Evolutionary conservation across 2,329 filamentous ascomycete species (phyloP).

Genomic region (Trichocomaceae sp.): DNA sequence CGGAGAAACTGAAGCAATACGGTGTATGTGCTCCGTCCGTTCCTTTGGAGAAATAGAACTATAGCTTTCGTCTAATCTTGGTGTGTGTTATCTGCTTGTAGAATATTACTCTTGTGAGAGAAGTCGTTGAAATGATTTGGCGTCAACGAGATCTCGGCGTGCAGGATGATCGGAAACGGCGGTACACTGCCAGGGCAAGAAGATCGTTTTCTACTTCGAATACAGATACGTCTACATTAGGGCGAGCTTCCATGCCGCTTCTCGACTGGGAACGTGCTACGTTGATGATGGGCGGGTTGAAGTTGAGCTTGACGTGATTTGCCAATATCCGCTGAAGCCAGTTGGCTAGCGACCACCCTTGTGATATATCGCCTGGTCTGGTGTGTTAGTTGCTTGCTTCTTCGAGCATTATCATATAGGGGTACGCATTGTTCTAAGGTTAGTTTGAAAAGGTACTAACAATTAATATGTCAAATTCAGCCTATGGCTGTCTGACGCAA

Average conservation of each 20-base stretch:
- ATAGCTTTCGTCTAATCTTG: neutral
- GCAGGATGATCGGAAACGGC: conserved; percentile 18
- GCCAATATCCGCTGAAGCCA: neutral
- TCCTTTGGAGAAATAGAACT: neutral
- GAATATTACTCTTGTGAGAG: conserved; percentile 22
- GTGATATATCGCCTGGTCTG: too few species aligned
- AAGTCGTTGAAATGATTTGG: conserved; percentile 26
- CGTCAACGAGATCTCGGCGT: conserved; percentile 20
- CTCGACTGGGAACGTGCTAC: conserved; percentile 24
- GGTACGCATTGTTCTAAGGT: neutral
- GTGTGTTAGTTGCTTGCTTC: too few species aligned
- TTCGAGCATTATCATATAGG: neutral
- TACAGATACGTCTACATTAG: neutral
- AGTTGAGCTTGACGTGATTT: conserved; percentile 21
- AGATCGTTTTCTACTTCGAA: neutral
- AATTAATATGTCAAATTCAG: too few species aligned
- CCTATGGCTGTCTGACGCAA: too few species aligned
- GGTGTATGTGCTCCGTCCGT: conserved; percentile 15
- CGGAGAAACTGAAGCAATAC: conserved; percentile 19
- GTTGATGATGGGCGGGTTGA: conserved; percentile 21
- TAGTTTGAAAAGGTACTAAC: neutral
- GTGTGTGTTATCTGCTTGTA: conserved; percentile 1
- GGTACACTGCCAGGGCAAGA: conserved; percentile 1
- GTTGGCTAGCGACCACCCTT: too few species aligned
- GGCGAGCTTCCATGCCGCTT: neutral